phyloP scores from a whole-genome alignment of 2,329 filamentous ascomycete species.

The Xylaria sp. region DNA sequence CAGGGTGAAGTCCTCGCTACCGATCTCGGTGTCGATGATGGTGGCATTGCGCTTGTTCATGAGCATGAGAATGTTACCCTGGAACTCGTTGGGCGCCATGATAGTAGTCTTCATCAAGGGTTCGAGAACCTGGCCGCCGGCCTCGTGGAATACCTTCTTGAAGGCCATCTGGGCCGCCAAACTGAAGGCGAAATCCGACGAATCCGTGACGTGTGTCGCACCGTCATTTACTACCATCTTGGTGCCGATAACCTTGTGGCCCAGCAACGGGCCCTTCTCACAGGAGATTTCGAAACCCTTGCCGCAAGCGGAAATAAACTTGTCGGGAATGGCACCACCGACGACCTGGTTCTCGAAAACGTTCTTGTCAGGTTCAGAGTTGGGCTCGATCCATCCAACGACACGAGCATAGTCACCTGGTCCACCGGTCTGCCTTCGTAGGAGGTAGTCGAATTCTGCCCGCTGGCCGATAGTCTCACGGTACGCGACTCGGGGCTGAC shows the following conservation, averaged over 20 bases:
- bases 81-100: conserved; percentile 95
- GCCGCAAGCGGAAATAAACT: conserved; percentile 92
- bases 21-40: conserved; percentile 95
- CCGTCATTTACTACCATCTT: conserved; percentile 95
- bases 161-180: conserved; percentile 96
- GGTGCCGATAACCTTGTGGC: conserved; percentile 90
- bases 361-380: conserved; percentile 76
- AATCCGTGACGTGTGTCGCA: conserved; percentile 97
- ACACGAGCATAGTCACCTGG: conserved; percentile 96
- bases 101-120: conserved; percentile 99
- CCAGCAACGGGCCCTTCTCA: conserved; percentile 87
- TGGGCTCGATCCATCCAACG: conserved; percentile 90
- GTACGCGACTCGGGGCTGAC: conserved; percentile 96
- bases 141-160: conserved; percentile 87
- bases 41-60: conserved; percentile 97
- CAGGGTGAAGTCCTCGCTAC: conserved; percentile 91
- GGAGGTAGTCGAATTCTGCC: conserved; percentile 88
- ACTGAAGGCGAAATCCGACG: conserved; percentile 95
- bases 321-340: conserved; percentile 92
- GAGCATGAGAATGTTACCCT: conserved; percentile 92
- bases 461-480: conserved; percentile 87
- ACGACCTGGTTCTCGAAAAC: conserved; percentile 87
- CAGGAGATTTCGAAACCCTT: conserved; percentile 91
- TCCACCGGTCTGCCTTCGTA: conserved; percentile 95
- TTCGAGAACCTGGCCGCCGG: conserved; percentile 86